phyloP scores from a whole-genome alignment of 495 filamentous ascomycete genomes.

The Podospora anserina region DNA sequence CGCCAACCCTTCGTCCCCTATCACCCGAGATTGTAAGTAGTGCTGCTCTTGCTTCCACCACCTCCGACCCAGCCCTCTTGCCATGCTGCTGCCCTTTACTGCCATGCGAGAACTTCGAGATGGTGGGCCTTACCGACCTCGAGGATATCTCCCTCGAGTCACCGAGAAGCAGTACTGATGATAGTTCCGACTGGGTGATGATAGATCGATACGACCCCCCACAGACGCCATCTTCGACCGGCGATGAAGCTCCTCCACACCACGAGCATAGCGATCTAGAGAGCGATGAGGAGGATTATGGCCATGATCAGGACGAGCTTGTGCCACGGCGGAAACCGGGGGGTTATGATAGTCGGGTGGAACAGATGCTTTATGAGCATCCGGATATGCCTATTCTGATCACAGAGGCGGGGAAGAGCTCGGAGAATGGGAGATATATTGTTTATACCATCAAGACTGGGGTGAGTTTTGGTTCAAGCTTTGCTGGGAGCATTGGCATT shows the following conservation, averaged over 20 bases:
- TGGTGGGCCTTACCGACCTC: conserved; percentile 36
- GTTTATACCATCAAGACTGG: conserved; percentile 96
- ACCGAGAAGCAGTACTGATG: conserved; percentile 34
- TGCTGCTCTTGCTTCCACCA: conserved; percentile 1
- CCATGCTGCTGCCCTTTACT: background rate
- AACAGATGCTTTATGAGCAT: conserved; percentile 94
- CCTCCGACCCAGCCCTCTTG: background rate
- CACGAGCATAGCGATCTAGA: conserved; percentile 26
- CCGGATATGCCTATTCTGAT: conserved; percentile 86
- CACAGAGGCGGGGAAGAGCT: conserved; percentile 89
- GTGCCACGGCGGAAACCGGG: conserved; percentile 66
- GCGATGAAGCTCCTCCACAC: conserved; percentile 38
- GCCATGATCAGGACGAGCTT: conserved; percentile 49
- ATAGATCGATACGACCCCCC: conserved; percentile 46
- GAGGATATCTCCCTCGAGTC: conserved; percentile 24
- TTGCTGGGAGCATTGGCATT: background rate
- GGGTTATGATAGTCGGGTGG: conserved; percentile 89
- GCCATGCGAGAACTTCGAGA: conserved; percentile 13
- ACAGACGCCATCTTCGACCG: conserved; percentile 44
- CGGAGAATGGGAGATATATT: conserved; percentile 83
- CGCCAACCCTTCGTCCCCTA: conserved; percentile 61
- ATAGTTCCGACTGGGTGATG: conserved; percentile 36
- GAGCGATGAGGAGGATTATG: conserved; percentile 53
- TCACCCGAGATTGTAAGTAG: conserved; percentile 48
- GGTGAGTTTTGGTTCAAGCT: conserved; percentile 49